Evolutionary conservation across 2,329 filamentous ascomycete genomes (phyloP), one percentile per base, ranked within the genome.

Genomic region (Penicillium aurantiogriseum): DNA sequence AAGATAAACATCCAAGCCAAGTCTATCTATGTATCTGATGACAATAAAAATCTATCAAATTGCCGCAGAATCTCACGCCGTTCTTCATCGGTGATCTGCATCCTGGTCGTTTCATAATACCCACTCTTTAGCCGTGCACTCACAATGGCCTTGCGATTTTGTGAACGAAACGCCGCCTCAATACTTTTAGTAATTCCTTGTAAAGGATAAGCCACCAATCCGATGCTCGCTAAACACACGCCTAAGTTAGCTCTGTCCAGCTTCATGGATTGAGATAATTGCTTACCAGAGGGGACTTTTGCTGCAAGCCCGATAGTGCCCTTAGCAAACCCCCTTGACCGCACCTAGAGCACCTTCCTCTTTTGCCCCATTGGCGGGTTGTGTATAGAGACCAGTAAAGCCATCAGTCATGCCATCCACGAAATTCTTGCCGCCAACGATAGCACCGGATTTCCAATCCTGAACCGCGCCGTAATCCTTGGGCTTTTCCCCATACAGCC

Each of bases 401-500:
- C 72, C 73, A n/a, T 71, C 66, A 5, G 58, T 63, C 43, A 76
- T 64, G 1, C 72, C 73, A 15, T 66, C 58, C 4, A 67, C 67
- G 31, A 73, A 73, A 8, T 65, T 68, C 63, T 71, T 74, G 7
- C 69, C 70, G 1, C 68, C 74, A 3, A 75, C 68, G 2, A 60
- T 54, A 0, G 68, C 66, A 0, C 74, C 74, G 21, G 66, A 71
- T 35, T 68, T 68, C 63, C 67, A 70, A 38, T 70, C 71, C 7
- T 67, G 71, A 2, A 76, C 68, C 7, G 65, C 62, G 0, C 70
- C 72, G 38, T 75, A 69, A 2, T 71, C 67, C 31, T 67, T 65
- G 4, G 71, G 67, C 27, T 69, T 64, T 27, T 76, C 72, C 10
- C 74, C 72, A 49, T 74, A 75, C 2, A 75, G 49, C 15, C 57